Conservation (phyloP, 2,329 filamentous ascomycete genomes). For the Alternaria angustiovoidea region DNA sequence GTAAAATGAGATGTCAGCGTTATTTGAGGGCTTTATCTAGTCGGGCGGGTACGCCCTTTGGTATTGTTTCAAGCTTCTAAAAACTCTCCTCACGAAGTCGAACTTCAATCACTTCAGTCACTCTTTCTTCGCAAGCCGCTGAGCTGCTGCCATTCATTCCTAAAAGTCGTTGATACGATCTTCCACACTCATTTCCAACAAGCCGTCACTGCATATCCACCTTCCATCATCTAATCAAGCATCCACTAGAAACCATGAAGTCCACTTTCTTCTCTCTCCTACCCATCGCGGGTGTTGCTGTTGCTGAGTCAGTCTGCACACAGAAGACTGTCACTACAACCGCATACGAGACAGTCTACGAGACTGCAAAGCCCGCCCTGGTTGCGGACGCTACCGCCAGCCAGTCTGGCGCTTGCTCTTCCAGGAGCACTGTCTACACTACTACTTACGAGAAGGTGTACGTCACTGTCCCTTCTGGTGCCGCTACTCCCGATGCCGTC, state of each 20-base stretch:
- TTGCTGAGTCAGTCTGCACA: conserved; percentile 35
- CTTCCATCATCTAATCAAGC: conserved; percentile 1
- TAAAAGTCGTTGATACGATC: conserved; percentile 18
- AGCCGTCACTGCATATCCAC: conserved; percentile 15
- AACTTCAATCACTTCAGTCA: conserved; percentile 14
- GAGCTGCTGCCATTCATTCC: conserved; percentile 40
- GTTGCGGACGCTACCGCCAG: conserved; percentile 6
- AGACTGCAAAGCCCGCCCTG: conserved; percentile 10
- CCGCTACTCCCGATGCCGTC: conserved; percentile 12
- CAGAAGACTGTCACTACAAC: conserved; percentile 29
- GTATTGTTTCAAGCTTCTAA: conserved; percentile 16
- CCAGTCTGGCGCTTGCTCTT: conserved; percentile 9
- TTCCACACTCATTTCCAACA: conserved; percentile 8
- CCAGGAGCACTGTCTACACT: conserved; percentile 26
- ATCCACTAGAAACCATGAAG: conserved; percentile 33
- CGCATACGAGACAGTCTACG: conserved; percentile 16
- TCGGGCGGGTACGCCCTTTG: conserved; percentile 13
- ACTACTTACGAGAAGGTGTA: conserved; percentile 31
- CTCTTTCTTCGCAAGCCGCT: conserved; percentile 36
- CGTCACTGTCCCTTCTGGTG: conserved; percentile 31
- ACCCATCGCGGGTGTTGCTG: conserved; percentile 35
- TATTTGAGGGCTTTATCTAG: conserved; percentile 26
- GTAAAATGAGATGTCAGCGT: conserved; percentile 24
- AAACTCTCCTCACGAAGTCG: conserved; percentile 17
- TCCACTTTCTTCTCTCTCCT: conserved; percentile 36